Evolutionary conservation across 306 rosid genomes (phyloP).

Genomic region (Vigna mungo): DNA sequence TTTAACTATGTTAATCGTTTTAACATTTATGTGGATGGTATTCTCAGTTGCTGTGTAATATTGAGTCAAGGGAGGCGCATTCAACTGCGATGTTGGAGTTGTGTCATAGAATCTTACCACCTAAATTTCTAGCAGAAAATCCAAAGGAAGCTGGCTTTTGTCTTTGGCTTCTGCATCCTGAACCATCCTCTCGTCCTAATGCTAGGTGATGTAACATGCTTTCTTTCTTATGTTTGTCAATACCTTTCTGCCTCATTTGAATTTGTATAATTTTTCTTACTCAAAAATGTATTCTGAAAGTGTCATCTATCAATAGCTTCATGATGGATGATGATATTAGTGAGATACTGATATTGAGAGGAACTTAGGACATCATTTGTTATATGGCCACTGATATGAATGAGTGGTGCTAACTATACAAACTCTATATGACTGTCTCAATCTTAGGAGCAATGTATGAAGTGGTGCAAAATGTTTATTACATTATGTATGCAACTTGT

Average conservation of each 20-base stretch:
- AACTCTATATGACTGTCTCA: not conserved
- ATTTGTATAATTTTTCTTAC: not conserved
- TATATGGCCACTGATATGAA: not conserved
- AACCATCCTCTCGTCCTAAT: constrained; percentile 82
- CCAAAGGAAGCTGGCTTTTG: constrained; percentile 89
- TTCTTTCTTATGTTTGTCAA: not conserved
- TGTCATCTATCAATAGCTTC: constrained; percentile 6
- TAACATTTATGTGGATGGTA: constrained; percentile 47
- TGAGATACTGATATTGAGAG: constrained; percentile 7
- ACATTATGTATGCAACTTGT: too few relatives aligned
- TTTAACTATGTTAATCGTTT: constrained; percentile 28
- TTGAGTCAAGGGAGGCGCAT: constrained; percentile 60
- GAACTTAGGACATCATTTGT: not conserved
- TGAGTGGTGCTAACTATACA: not conserved
- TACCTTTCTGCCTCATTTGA: constrained; percentile 22
- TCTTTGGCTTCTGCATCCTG: constrained; percentile 97
- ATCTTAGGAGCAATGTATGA: not conserved
- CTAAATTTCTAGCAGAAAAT: constrained; percentile 80
- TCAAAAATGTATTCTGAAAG: not conserved
- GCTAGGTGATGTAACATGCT: constrained; percentile 59
- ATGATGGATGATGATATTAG: not conserved
- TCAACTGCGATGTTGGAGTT: constrained; percentile 68
- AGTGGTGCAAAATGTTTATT: too few relatives aligned
- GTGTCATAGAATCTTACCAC: constrained; percentile 79
- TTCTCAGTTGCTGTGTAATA: constrained; percentile 65